Percentiles rank a stretch among this genome's conserved stretches.
Evolutionary conservation across 352 stramenopile genomes (phyloP).

Genomic region (Bremia lactucae): DNA sequence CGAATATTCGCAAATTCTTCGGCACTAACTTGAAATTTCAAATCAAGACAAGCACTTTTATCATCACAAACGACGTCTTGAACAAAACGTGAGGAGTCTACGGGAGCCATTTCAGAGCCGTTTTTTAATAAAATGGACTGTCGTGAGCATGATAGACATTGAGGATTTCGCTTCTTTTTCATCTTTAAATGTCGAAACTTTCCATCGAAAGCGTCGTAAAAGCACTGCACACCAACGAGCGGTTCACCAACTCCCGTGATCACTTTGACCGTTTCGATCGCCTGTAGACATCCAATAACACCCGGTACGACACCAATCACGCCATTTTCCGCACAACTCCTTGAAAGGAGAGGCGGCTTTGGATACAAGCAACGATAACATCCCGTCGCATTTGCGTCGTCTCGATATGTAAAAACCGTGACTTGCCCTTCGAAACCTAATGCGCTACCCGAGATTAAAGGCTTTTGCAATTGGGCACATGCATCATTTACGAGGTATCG

Average conservation of each 20-base stretch:
- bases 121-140: neutral
- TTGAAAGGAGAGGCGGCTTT: slow-evolving; percentile 47
- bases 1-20: slow-evolving; percentile 31
- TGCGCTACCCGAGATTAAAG: slow-evolving; percentile 91
- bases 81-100: too few relatives aligned
- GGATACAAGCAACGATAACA: slow-evolving; percentile 98
- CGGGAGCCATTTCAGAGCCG: too few relatives aligned
- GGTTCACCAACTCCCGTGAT: slow-evolving; percentile 52
- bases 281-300: slow-evolving; percentile 90
- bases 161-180: slow-evolving; percentile 18
- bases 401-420: slow-evolving; percentile 88
- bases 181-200: slow-evolving; percentile 64
- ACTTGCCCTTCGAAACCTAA: slow-evolving; percentile 94
- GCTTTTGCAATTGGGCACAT: slow-evolving; percentile 75
- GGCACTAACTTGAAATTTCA: slow-evolving; percentile 24
- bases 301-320: slow-evolving; percentile 93
- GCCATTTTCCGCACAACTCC: slow-evolving; percentile 92
- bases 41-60: slow-evolving; percentile 11
- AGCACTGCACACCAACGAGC: slow-evolving; percentile 51
- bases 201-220: slow-evolving; percentile 73
- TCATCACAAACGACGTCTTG: slow-evolving; percentile 10
- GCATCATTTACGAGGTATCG: slow-evolving; percentile 94
- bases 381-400: slow-evolving; percentile 19
- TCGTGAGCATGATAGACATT: slow-evolving; percentile 30
- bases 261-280: slow-evolving; percentile 90